phyloP scores from a whole-genome alignment of 257 asterid genomes.

The Perilla frutescens region DNA sequence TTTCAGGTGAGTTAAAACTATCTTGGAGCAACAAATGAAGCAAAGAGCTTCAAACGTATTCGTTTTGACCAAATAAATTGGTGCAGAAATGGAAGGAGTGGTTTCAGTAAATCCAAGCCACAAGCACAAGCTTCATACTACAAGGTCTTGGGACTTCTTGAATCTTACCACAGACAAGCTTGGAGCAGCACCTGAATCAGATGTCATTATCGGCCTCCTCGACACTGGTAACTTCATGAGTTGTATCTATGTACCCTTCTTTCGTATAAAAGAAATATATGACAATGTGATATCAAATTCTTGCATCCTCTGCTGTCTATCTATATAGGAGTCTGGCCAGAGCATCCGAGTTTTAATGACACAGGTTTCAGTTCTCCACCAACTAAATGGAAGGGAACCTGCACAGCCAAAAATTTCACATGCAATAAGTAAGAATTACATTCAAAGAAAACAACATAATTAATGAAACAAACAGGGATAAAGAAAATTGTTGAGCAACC shows the following conservation, averaged over 20 bases:
- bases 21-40: background rate
- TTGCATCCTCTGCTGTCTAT: background rate
- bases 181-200: slow-evolving; percentile 38
- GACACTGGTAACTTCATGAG: slow-evolving; percentile 44
- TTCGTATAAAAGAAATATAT: background rate
- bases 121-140: slow-evolving; percentile 46
- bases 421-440: slow-evolving; percentile 60
- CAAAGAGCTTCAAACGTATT: background rate
- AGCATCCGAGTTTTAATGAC: slow-evolving; percentile 68
- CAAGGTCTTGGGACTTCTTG: slow-evolving; percentile 64
- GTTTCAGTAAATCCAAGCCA: slow-evolving; percentile 53
- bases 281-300: background rate
- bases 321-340: slow-evolving; percentile 63
- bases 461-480: background rate
- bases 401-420: slow-evolving; percentile 58
- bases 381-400: slow-evolving; percentile 61
- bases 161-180: slow-evolving; percentile 37
- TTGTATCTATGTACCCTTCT: background rate
- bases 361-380: slow-evolving; percentile 55
- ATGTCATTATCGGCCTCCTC: slow-evolving; percentile 52
- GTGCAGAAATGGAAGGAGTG: slow-evolving; percentile 55
- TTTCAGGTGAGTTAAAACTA: slow-evolving; percentile 38
- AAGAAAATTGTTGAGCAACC: no score
- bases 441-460: background rate
- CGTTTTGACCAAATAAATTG: background rate